Conservation (phyloP, 75 land plant genomes). For the Picea glauca region DNA sequence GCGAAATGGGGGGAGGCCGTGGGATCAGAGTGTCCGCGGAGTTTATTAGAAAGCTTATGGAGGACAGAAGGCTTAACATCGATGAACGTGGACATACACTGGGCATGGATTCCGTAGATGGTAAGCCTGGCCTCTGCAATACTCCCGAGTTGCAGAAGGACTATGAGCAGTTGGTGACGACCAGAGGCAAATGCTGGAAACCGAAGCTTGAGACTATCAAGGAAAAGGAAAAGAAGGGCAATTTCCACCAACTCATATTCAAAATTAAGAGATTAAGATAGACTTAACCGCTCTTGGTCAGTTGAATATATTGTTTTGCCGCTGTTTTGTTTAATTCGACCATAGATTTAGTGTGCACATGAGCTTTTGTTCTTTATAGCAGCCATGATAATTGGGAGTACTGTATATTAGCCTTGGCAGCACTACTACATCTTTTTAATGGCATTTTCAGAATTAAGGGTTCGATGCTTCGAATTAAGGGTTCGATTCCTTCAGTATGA, state of each 20-base stretch:
- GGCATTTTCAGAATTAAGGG: too few species aligned
- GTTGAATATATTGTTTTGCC: too few species aligned
- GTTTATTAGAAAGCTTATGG: conserved; percentile 22
- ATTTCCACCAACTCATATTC: neutral
- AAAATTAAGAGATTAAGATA: too few species aligned
- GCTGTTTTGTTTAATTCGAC: too few species aligned
- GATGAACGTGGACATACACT: neutral
- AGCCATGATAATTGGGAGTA: too few species aligned
- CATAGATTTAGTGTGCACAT: too few species aligned
- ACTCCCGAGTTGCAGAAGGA: conserved; percentile 43
- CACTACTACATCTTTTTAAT: too few species aligned
- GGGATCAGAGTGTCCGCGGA: conserved; percentile 35
- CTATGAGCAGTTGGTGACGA: conserved; percentile 30
- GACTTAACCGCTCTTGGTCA: too few species aligned
- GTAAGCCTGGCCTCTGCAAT: conserved; percentile 19
- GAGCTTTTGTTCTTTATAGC: too few species aligned
- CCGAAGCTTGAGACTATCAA: conserved; percentile 46
- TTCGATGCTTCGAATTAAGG: too few species aligned
- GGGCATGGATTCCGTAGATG: neutral
- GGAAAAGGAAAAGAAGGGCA: conserved; percentile 17
- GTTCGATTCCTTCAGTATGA: too few species aligned
- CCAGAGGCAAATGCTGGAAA: conserved; percentile 20
- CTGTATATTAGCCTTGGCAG: too few species aligned
- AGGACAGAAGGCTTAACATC: conserved; percentile 7
- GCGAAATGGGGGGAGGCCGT: conserved; percentile 18